Evolutionary conservation across 2,329 filamentous ascomycete species (phyloP).

Genomic region (Colletotrichum caudatum): DNA sequence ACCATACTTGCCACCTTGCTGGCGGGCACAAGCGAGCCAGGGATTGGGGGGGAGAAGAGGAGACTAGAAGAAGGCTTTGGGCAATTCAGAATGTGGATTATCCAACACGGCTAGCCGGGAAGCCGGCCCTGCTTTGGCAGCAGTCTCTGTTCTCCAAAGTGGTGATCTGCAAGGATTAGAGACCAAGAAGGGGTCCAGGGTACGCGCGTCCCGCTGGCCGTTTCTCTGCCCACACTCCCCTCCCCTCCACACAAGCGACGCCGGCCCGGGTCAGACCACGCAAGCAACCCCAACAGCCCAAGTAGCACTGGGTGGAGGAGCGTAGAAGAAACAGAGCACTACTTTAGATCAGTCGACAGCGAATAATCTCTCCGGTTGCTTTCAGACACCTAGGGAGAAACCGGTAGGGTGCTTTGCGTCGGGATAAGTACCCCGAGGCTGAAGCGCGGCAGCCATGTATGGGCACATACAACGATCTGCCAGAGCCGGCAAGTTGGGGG

Average conservation of each 20-base stretch:
- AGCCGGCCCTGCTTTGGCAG: neutral
- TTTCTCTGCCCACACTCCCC: conserved; percentile 13
- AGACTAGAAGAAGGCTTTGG: neutral
- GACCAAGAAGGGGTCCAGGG: conserved; percentile 29
- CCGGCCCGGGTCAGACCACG: conserved; percentile 37
- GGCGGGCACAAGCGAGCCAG: conserved; percentile 10
- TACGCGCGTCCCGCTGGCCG: conserved; percentile 38
- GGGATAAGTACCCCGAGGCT: neutral
- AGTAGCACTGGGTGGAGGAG: neutral
- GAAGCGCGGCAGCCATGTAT: conserved; percentile 22
- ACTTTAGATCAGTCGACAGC: conserved; percentile 14
- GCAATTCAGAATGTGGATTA: conserved; percentile 1
- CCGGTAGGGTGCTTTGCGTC: neutral
- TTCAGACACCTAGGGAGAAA: neutral
- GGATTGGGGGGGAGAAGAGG: no score
- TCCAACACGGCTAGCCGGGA: conserved; percentile 11
- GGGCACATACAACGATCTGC: neutral
- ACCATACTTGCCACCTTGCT: conserved; percentile 10
- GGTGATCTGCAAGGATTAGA: conserved; percentile 42
- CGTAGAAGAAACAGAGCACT: neutral
- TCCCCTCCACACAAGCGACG: conserved; percentile 26
- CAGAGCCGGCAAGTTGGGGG: conserved; percentile 34
- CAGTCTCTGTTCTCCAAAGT: conserved; percentile 23
- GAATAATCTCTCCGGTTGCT: conserved; percentile 8
- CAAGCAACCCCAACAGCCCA: conserved; percentile 9